Evolutionary conservation across 352 stramenopile species (phyloP).

Genomic region (Salisapilia sapeloensis): DNA sequence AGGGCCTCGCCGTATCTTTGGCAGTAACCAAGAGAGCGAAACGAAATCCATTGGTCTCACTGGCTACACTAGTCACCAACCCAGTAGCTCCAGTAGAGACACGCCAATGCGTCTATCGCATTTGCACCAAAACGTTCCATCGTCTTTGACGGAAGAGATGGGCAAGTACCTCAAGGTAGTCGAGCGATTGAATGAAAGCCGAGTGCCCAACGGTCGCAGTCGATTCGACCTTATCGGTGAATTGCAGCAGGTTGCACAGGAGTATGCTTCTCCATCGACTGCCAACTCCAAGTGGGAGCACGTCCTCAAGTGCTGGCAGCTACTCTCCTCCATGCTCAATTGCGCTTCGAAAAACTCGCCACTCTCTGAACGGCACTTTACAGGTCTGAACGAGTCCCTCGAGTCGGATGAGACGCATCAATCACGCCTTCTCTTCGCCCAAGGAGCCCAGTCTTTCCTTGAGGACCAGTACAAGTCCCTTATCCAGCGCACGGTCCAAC

Average conservation of each 20-base stretch:
- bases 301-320: conserved; percentile 68
- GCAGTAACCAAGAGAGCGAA: no score
- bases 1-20: no score
- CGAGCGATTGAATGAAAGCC: conserved; percentile 48
- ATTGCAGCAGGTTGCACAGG: conserved; percentile 31
- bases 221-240: conserved; percentile 44
- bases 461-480: conserved; percentile 63
- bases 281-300: conserved; percentile 56
- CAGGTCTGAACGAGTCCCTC: conserved; percentile 7
- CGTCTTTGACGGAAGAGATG: conserved; percentile 70
- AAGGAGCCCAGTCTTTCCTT: conserved; percentile 53
- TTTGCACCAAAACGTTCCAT: conserved; percentile 27
- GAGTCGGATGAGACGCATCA: conserved; percentile 17
- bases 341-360: conserved; percentile 13
- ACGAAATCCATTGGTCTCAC: background rate
- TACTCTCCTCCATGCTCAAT: conserved; percentile 52
- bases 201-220: conserved; percentile 46
- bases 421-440: conserved; percentile 26
- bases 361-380: conserved; percentile 44
- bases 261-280: conserved; percentile 35
- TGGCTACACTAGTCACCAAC: conserved; percentile 1
- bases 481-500: conserved; percentile 65
- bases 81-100: conserved; percentile 3
- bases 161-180: conserved; percentile 59
- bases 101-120: conserved; percentile 44